Base-by-base conservation (phyloP, 805 yeast genomes). In the Spathaspora hagerdaliae region DNA sequence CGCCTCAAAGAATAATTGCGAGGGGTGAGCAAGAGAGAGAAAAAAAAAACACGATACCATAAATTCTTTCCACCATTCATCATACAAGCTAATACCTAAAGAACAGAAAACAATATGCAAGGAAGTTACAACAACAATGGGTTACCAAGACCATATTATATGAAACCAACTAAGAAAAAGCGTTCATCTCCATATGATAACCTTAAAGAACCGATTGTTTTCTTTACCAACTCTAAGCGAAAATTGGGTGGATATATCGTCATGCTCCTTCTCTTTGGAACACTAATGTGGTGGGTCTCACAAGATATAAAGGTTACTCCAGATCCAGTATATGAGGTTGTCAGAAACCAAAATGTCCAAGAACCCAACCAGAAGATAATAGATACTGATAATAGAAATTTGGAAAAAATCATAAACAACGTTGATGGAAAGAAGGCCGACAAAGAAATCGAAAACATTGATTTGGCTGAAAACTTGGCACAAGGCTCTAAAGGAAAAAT, bases 91-190 rank as follows among this genome's bases (percentile, higher is more conserved):
- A 19, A 19, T 19, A 19, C 24, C 24, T 19, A 19, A 19, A 19
- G 24, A 19, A 19, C 5, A 19, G 24, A 19, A 29, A 29, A 29
- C 32, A 29, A 29, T 1, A 71, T 71, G 77, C 77, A 71, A 60
- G 77, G 77, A 33, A 57, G 69, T 10, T 69, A 71, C 52, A 67
- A 66, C 43, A 62, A 58, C 44, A 62, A 67, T 49, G 77, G 75
- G 12, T 61, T 71, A 41, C 77, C 77, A 15, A 58, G 75, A 47
- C 77, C 77, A 6, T 71, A 71, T 55, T 67, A 71, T 52, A 71
- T 71, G 75, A 71, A 69, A 52, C 75, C 77, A 3, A 38, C 54
- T n/a, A 54, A 48, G 39, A 59, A 58, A 47, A 63, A 58, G 51
- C 66, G 63, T 44, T 51, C 55, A 19, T 66, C 72, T 0, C 71